Percentiles rank a stretch among this genome's conserved stretches.
phyloP scores from a whole-genome alignment of 2,329 filamentous ascomycete genomes.

The Verticillium isaacii region DNA sequence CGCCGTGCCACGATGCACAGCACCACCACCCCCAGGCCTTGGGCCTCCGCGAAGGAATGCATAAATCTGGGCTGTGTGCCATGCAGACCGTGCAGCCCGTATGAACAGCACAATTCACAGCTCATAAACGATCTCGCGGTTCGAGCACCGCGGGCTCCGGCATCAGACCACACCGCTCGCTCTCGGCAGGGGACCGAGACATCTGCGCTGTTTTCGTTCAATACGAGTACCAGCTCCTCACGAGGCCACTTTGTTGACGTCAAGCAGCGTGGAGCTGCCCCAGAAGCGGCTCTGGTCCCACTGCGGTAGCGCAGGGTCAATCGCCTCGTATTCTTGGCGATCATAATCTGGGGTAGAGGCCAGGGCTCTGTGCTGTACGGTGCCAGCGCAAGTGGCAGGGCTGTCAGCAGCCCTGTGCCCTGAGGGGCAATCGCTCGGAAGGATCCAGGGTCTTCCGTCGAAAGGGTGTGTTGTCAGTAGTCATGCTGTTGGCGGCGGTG shows the following conservation, averaged over 20 bases:
- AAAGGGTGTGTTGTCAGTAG: not conserved
- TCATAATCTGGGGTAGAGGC: not conserved
- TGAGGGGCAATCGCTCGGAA: not conserved
- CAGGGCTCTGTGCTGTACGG: not conserved
- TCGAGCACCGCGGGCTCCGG: not conserved
- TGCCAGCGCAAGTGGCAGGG: not conserved
- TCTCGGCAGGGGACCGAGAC: not conserved
- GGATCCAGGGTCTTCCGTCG: not conserved
- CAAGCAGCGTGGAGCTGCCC: not conserved
- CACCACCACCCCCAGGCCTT: not conserved
- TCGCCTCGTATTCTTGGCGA: not conserved
- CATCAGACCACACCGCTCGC: not conserved
- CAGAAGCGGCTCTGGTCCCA: not conserved
- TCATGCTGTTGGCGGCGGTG: too few species aligned
- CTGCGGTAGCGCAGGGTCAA: not conserved
- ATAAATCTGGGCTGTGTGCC: not conserved
- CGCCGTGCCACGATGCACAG: not conserved
- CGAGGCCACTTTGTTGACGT: not conserved
- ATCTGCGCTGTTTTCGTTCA: not conserved
- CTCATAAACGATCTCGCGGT: not conserved
- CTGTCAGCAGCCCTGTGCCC: not conserved
- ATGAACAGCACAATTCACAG: not conserved
- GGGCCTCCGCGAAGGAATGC: not conserved
- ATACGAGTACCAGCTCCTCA: not conserved
- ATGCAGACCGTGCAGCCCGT: not conserved